Evolutionary conservation across 805 yeast species (phyloP), one percentile per base, ranked within the genome.

Genomic region (Kodamaea hsintzibuensis): DNA sequence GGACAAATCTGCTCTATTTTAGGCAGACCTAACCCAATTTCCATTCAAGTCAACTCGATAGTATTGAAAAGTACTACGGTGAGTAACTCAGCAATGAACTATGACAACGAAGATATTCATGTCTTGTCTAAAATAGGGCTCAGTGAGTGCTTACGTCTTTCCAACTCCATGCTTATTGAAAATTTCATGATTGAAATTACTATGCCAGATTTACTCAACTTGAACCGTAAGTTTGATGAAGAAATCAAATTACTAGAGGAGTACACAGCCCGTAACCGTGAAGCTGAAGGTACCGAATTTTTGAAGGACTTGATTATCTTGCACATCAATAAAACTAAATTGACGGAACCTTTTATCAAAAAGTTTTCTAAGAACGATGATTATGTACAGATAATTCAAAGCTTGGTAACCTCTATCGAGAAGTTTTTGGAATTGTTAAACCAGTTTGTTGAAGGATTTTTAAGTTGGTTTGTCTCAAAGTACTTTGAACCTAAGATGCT

Each of bases 11-110:
- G 84, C 59, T 77, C 83, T 0, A 76, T 80, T 13, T 66, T 80
- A 22, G 84, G 84, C 7, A 68, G 84, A 57, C 84, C 84, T 2
- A 81, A 80, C 56, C 85, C 85, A 1, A 80, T 81, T 8, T 76
- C 82, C 1, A 63, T 74, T 33, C 78, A 72, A 57, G 73, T 73
- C 10, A 68, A 68, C 53, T 65, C 66, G 16, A 56, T 61, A 2
- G 66, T 72, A 6, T 57, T 69, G 47, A 64, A 65, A 52, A 57
- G 67, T 27, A 53, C 64, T 7, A 50, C 58, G 22, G 47, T 40
- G 9, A 44, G 53, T 5, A 44, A 51, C 44, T 47, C 56, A 13
- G 39, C 44, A 1, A 39, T 55, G n/a, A 57, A 62, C 12, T 50
- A 61, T 13, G 52, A 57, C n/a, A 57, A 60, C 33, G 61, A 60